phyloP scores from a whole-genome alignment of 805 yeast species.

The Candida dajiaensis region DNA sequence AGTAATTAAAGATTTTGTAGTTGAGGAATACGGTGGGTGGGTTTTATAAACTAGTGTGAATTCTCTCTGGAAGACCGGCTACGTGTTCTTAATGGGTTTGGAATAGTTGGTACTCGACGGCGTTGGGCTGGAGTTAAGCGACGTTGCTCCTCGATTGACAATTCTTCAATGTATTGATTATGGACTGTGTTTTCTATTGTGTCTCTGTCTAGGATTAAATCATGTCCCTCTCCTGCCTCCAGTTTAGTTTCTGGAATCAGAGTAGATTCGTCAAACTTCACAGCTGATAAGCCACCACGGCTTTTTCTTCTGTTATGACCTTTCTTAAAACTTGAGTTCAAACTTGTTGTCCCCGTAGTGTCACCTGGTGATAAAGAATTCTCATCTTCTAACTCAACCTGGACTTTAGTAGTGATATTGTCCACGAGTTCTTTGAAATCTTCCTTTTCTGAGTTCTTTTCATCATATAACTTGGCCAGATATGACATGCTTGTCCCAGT shows the following conservation, averaged over 20 bases:
- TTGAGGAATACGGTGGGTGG: too few relatives aligned
- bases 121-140: constrained; percentile 21
- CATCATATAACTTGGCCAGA: constrained; percentile 12
- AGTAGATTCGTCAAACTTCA: constrained; percentile 16
- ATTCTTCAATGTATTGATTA: not conserved
- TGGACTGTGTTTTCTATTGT: not conserved
- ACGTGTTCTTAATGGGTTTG: constrained; percentile 24
- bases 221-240: not conserved
- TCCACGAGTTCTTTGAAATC: constrained; percentile 17
- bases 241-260: not conserved
- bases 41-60: constrained; percentile 9
- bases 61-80: constrained; percentile 22
- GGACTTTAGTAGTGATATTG: constrained; percentile 19
- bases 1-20: too few relatives aligned
- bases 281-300: constrained; percentile 23
- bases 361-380: constrained; percentile 1
- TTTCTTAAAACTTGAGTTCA: constrained; percentile 7
- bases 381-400: constrained; percentile 12
- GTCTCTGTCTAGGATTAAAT: not conserved
- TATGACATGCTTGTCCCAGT: constrained; percentile 1
- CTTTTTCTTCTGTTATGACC: constrained; percentile 23
- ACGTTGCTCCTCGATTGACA: not conserved
- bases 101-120: constrained; percentile 21
- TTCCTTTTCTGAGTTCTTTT: not conserved
- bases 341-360: not conserved